These are phyloP conservation scores for Phytophthora vignae DNA, from an alignment of 352 stramenopile genomes.

Conservation along the genomic window DNA sequence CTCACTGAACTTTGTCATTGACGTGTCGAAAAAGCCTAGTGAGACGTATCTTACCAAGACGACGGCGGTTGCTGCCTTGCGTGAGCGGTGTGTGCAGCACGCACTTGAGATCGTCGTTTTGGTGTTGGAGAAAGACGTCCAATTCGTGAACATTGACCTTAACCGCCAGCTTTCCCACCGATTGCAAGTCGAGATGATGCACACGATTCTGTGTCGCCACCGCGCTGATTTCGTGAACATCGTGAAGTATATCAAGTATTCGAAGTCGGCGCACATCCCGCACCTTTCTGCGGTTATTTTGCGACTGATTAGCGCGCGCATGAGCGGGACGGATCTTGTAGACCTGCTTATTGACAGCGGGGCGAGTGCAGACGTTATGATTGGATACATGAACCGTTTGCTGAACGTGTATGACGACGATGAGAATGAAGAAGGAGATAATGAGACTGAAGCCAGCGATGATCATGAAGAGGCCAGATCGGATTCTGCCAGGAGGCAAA, in stretches of 20 bases:
- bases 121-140: constrained; percentile 72
- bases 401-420: constrained; percentile 73
- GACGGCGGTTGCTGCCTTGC: constrained; percentile 51
- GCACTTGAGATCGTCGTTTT: constrained; percentile 82
- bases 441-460: constrained; percentile 25
- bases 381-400: constrained; percentile 84
- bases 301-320: constrained; percentile 70
- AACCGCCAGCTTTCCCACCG: constrained; percentile 66
- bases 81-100: constrained; percentile 78
- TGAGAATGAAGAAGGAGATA: constrained; percentile 36
- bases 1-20: constrained; percentile 69
- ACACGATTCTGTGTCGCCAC: constrained; percentile 78
- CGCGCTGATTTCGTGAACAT: constrained; percentile 82
- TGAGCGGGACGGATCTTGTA: constrained; percentile 67
- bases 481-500: constrained; percentile 36
- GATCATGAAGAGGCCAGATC: constrained; percentile 32
- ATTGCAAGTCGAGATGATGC: constrained; percentile 79
- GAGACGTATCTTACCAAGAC: constrained; percentile 65
- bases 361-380: constrained; percentile 69
- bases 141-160: constrained; percentile 71
- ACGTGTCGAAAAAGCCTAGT: constrained; percentile 54
- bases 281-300: constrained; percentile 77
- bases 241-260: constrained; percentile 88
- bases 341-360: constrained; percentile 76
- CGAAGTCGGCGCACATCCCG: constrained; percentile 75